Evolutionary conservation across 192 early-diverging fungal genomes (phyloP).

Genomic region (Nowakowskiella sp.): DNA sequence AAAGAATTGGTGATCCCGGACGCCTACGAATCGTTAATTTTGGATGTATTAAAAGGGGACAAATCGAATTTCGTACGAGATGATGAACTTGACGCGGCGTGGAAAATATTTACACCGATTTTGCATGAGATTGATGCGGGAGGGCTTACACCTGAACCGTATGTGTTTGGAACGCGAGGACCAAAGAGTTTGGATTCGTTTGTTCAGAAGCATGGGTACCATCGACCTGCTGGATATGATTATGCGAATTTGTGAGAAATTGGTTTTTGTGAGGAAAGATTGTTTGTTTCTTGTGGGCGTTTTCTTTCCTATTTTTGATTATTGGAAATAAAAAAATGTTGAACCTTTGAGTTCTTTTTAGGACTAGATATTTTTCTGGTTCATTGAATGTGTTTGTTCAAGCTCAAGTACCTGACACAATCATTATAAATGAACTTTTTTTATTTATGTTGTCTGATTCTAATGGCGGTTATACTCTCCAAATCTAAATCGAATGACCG

Average conservation of each 20-base stretch:
- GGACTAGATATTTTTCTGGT: no score
- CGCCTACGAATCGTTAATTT: slow-evolving; percentile 92
- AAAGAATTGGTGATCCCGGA: slow-evolving; percentile 86
- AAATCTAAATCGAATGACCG: no score
- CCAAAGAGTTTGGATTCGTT: slow-evolving; percentile 72
- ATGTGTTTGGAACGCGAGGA: slow-evolving; percentile 77
- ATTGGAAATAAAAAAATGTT: no score
- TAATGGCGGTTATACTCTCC: no score
- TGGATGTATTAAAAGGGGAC: slow-evolving; percentile 85
- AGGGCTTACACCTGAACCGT: slow-evolving; percentile 59
- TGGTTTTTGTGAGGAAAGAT: no score
- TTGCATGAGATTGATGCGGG: slow-evolving; percentile 75
- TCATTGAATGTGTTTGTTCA: no score
- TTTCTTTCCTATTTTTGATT: no score
- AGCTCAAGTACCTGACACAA: no score
- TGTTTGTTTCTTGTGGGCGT: no score
- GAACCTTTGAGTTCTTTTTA: no score
- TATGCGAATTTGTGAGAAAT: background rate
- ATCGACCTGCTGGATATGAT: slow-evolving; percentile 28
- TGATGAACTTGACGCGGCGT: slow-evolving; percentile 79
- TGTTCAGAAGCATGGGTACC: slow-evolving; percentile 49
- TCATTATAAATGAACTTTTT: no score
- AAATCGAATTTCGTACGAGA: slow-evolving; percentile 88
- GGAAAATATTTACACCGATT: slow-evolving; percentile 96
- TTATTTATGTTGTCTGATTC: no score